A percentile compares a stretch with the other conserved stretches of the same genome.
Conservation (phyloP, 1,139 yeast species). For the Zygosaccharomyces sapae region DNA sequence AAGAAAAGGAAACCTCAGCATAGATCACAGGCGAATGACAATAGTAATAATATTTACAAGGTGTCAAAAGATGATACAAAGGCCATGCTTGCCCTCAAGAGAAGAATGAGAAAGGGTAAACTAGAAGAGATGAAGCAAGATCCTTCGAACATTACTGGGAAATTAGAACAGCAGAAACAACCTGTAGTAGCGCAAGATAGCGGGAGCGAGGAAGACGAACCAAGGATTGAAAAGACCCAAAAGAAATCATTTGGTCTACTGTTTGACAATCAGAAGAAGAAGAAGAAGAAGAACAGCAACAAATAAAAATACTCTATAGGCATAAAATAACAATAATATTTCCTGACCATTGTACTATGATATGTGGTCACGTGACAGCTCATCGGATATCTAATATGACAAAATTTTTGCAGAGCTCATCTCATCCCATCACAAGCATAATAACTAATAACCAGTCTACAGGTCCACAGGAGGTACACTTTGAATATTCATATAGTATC, state of each 20-base stretch:
- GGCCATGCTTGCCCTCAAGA: constrained; percentile 36
- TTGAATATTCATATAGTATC: not conserved
- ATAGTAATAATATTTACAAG: constrained; percentile 24
- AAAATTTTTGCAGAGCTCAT: constrained; percentile 23
- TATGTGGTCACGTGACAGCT: not conserved
- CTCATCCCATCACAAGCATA: constrained; percentile 13
- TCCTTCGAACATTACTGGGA: not conserved
- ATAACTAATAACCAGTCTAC: not conserved
- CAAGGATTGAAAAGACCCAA: constrained; percentile 17
- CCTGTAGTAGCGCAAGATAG: constrained; percentile 5
- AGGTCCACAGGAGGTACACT: not conserved
- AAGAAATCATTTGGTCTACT: constrained; percentile 23
- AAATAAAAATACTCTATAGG: not conserved
- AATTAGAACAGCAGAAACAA: not conserved
- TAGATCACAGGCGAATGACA: constrained; percentile 5
- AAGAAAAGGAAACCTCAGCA: constrained; percentile 26
- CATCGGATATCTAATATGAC: constrained; percentile 5
- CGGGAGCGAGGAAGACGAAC: constrained; percentile 20
- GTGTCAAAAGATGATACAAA: constrained; percentile 33
- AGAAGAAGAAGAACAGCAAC: constrained; percentile 8
- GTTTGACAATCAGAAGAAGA: constrained; percentile 18
- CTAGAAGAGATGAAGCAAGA: constrained; percentile 14
- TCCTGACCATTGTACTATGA: not conserved
- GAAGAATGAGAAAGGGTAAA: constrained; percentile 30
- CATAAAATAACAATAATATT: constrained; percentile 2